These are phyloP conservation scores for Solanum pinnatisectum DNA, from an alignment of 257 asterid genomes.

Conservation along the genomic window DNA sequence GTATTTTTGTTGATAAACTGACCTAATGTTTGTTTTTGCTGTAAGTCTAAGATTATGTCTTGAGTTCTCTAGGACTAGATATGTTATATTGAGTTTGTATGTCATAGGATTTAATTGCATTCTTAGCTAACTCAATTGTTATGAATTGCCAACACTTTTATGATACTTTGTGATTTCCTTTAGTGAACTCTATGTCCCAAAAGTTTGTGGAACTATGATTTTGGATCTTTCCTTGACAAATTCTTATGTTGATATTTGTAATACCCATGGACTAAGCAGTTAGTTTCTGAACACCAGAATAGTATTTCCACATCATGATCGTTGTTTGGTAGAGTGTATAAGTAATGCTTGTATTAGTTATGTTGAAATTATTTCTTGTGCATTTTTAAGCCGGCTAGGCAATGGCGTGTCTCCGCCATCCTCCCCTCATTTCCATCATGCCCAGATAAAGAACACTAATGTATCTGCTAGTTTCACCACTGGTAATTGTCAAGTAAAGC, in stretches of 20 bases:
- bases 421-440: slow-evolving; percentile 60
- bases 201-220: too few species aligned
- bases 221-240: too few species aligned
- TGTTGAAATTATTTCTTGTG: too few species aligned
- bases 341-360: too few species aligned
- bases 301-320: too few species aligned
- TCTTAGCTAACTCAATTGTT: background rate
- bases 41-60: background rate
- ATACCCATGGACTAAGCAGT: too few species aligned
- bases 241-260: too few species aligned
- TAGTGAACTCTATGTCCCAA: too few species aligned
- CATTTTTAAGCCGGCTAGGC: slow-evolving; percentile 61
- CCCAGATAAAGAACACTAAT: slow-evolving; percentile 28
- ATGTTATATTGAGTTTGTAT: background rate
- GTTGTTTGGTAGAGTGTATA: too few species aligned
- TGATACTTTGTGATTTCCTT: background rate
- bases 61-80: background rate
- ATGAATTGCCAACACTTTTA: background rate
- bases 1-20: background rate
- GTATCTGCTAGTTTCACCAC: slow-evolving; percentile 18
- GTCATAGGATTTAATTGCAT: background rate
- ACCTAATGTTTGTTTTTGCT: background rate
- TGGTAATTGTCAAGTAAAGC: slow-evolving; percentile 30
- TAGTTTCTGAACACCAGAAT: too few species aligned
- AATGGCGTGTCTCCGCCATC: slow-evolving; percentile 73